phyloP scores from a whole-genome alignment of 164 flowering plant species.

The Litsea cubeba region DNA sequence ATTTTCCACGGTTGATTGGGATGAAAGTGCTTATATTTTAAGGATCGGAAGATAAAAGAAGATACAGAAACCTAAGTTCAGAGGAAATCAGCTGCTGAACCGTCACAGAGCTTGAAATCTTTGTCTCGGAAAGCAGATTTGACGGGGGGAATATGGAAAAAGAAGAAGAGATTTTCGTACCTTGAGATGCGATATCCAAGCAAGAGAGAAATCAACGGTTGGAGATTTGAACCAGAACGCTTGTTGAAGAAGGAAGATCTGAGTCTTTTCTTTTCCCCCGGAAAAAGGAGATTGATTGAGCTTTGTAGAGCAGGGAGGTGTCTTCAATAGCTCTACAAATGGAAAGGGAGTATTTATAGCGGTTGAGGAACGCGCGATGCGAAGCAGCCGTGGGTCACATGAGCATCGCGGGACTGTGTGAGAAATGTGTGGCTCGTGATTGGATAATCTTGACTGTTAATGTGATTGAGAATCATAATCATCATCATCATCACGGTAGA shows the following conservation, averaged over 20 bases:
- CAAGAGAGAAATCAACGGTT: not conserved
- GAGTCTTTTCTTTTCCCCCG: slow-evolving; percentile 1
- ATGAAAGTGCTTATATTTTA: no score
- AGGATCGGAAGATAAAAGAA: slow-evolving; percentile 2
- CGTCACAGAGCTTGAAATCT: not conserved
- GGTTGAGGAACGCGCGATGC: not conserved
- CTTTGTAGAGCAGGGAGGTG: not conserved
- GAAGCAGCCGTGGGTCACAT: not conserved
- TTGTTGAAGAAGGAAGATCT: slow-evolving; percentile 1
- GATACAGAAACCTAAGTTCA: not conserved
- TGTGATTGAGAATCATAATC: no score
- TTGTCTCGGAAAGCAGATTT: not conserved
- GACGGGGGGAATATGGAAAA: not conserved
- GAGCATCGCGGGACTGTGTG: not conserved
- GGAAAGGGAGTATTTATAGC: slow-evolving; percentile 7
- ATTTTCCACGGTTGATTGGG: not conserved
- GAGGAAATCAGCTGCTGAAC: not conserved
- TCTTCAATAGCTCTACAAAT: no score
- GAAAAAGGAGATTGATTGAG: slow-evolving; percentile 6
- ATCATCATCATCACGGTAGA: no score
- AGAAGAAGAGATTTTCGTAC: not conserved
- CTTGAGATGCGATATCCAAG: not conserved
- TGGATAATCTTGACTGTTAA: no score
- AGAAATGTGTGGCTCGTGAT: not conserved
- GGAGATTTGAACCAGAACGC: not conserved